These are phyloP conservation scores for Theobroma grandiflorum DNA, from an alignment of 441 rosid species.

Conservation along the genomic window DNA sequence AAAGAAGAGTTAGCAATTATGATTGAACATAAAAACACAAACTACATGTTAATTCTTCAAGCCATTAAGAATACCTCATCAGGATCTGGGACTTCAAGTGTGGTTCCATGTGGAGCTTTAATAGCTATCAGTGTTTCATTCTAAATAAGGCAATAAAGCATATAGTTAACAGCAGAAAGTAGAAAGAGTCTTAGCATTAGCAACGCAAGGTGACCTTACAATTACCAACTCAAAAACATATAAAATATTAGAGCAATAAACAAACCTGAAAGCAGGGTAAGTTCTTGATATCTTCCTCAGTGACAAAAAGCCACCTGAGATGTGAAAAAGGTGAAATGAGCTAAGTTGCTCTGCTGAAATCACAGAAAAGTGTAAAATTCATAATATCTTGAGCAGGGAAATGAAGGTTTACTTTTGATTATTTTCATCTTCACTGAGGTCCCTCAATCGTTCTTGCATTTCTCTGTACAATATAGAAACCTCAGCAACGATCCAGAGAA, in stretches of 20 bases:
- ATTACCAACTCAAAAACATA: conserved; percentile 25
- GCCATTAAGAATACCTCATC: conserved; percentile 78
- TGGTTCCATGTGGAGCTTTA: conserved; percentile 99
- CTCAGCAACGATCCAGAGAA: conserved; percentile 36
- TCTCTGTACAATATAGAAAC: conserved; percentile 60
- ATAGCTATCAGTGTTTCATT: conserved; percentile 95
- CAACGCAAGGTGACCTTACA: conserved; percentile 16
- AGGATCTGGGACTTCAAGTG: conserved; percentile 98
- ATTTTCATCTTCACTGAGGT: conserved; percentile 88
- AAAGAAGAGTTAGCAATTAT: conserved; percentile 27
- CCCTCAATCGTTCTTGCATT: conserved; percentile 88
- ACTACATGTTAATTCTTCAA: conserved; percentile 22
- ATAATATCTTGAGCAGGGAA: conserved; percentile 14
- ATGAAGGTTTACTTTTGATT: conserved; percentile 69
- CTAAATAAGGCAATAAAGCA: conserved; percentile 47
- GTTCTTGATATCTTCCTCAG: conserved; percentile 94
- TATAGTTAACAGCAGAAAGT: conserved; percentile 14
- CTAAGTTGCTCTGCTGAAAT: conserved; percentile 22
- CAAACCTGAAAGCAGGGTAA: conserved; percentile 93
- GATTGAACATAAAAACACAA: conserved; percentile 11
- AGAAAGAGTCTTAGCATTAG: background rate
- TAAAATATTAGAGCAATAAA: conserved; percentile 20
- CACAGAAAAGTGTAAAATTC: background rate
- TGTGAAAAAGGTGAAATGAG: conserved; percentile 36
- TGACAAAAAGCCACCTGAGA: conserved; percentile 90